Evolutionary conservation across 2,329 filamentous ascomycete genomes (phyloP), one percentile per base, ranked within the genome.

Genomic region (Torrubiella hemipterigena): DNA sequence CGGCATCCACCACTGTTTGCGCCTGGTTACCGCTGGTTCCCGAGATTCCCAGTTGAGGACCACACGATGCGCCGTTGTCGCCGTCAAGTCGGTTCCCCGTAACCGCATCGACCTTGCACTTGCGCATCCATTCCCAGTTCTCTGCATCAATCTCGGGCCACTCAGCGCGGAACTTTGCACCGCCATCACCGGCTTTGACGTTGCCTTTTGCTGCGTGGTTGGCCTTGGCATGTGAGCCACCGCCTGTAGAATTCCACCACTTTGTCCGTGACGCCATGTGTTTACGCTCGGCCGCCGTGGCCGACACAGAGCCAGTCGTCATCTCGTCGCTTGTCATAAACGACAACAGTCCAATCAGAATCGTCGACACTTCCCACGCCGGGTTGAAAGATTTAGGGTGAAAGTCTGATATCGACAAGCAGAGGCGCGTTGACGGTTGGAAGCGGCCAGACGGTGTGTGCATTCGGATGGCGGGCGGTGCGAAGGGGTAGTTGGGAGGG

Each of bases 301-400:
- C 83, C 6, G 79, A 78, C 18, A 98, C 74, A 18, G 80, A 87
- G 3, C 91, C 91, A 0, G 91, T 96, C 0, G 91, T 98, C 81
- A 96, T 95, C 62, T 98, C 91, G 51, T 98, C 89, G 42, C 83
- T 85, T 3, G 89, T 96, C 91, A 98, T 98, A 59, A 98, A 98
- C 23, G 82, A 93, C 39, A 96, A 65, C 17, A 98, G 71, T 8
- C 91, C 91, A 33, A 93, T 93, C 12, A 98, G 65, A 41, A 98
- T 98, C 1, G 91, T 98, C 33, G 81, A 89, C 7, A 98, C 91
- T 50, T 94, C 89, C 91, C 91, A 98, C 1, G 91, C 87, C 3
- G 91, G 91, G 54, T 98, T 98, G 66, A 96, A 98, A 17, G 81
- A 89, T 56, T 93, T 93, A 4, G 91, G 91, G 52, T 98, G 91